Conservation (phyloP, 345 rosid species). For the Nasturtium officinale region DNA sequence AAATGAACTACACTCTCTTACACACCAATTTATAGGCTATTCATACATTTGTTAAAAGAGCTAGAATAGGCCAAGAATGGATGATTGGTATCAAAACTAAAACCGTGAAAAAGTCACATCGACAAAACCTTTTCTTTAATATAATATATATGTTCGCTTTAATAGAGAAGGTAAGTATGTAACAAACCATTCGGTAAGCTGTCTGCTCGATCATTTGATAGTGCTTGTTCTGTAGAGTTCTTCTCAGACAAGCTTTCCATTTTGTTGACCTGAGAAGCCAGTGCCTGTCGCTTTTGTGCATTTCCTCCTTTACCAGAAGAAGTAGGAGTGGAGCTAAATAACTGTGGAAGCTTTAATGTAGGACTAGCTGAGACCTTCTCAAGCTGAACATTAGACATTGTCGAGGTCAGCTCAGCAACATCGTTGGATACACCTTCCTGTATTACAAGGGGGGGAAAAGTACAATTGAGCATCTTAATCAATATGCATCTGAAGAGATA, state of each 20-base stretch:
- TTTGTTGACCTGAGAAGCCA: constrained; percentile 61
- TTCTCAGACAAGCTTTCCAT: constrained; percentile 63
- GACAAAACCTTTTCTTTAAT: not conserved
- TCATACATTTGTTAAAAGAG: not conserved
- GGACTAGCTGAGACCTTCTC: constrained; percentile 76
- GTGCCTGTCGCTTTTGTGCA: constrained; percentile 67
- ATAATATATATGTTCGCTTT: constrained; percentile 9
- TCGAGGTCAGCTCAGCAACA: constrained; percentile 67
- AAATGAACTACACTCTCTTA: not conserved
- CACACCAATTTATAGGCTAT: not conserved
- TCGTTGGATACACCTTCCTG: constrained; percentile 82
- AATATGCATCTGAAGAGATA: constrained; percentile 6
- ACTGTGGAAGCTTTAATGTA: constrained; percentile 87
- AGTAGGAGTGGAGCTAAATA: constrained; percentile 88
- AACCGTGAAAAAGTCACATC: not conserved
- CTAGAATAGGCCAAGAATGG: not conserved
- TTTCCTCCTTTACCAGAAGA: constrained; percentile 84
- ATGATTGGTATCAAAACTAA: not conserved
- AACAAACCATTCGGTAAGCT: constrained; percentile 67
- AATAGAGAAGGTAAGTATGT: constrained; percentile 16
- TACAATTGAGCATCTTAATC: constrained; percentile 12
- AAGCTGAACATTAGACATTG: constrained; percentile 72
- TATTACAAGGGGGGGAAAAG: constrained; percentile 13
- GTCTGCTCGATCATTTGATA: constrained; percentile 52
- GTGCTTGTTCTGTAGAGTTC: constrained; percentile 57